phyloP scores from a whole-genome alignment of 257 asterid genomes.

The Prunella vulgaris region DNA sequence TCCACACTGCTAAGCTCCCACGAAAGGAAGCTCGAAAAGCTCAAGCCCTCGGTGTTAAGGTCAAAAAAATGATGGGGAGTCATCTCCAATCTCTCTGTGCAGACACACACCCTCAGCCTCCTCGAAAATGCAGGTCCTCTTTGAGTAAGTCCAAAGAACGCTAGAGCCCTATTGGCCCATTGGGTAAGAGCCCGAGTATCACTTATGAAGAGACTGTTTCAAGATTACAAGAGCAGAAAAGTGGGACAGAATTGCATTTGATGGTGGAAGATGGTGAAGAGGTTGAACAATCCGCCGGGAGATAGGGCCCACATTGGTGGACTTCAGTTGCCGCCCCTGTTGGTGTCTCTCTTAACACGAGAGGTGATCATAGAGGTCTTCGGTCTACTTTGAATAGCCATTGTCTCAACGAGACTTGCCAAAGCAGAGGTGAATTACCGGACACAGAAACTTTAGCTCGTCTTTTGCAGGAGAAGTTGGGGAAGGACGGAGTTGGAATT shows the following conservation, averaged over 20 bases:
- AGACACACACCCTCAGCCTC: slow-evolving; percentile 47
- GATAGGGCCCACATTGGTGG: slow-evolving; percentile 31
- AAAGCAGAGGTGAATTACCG: slow-evolving; percentile 45
- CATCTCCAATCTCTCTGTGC: slow-evolving; percentile 46
- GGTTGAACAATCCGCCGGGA: slow-evolving; percentile 64
- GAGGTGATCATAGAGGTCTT: too few relatives aligned
- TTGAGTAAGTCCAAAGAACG: slow-evolving; percentile 46
- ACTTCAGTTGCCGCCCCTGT: slow-evolving; percentile 63
- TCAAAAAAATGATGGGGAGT: slow-evolving; percentile 34
- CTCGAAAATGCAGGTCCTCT: slow-evolving; percentile 52
- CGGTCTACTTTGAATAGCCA: slow-evolving; percentile 6
- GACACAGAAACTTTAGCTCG: slow-evolving; percentile 47
- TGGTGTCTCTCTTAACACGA: slow-evolving; percentile 42
- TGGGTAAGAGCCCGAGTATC: slow-evolving; percentile 61
- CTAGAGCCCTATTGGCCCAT: slow-evolving; percentile 77
- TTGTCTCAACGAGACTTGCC: slow-evolving; percentile 31
- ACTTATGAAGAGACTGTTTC: slow-evolving; percentile 46
- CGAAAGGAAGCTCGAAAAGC: slow-evolving; percentile 41
- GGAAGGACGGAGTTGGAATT: slow-evolving; percentile 55
- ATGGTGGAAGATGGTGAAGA: slow-evolving; percentile 84
- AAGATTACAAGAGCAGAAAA: slow-evolving; percentile 56
- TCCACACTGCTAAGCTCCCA: slow-evolving; percentile 52
- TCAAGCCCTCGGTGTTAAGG: slow-evolving; percentile 33
- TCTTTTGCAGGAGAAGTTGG: slow-evolving; percentile 57
- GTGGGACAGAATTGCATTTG: slow-evolving; percentile 49